Evolutionary conservation across 2,329 filamentous ascomycete species (phyloP), one percentile per base, ranked within the genome.

Genomic region (Biscogniauxia mediterranea): DNA sequence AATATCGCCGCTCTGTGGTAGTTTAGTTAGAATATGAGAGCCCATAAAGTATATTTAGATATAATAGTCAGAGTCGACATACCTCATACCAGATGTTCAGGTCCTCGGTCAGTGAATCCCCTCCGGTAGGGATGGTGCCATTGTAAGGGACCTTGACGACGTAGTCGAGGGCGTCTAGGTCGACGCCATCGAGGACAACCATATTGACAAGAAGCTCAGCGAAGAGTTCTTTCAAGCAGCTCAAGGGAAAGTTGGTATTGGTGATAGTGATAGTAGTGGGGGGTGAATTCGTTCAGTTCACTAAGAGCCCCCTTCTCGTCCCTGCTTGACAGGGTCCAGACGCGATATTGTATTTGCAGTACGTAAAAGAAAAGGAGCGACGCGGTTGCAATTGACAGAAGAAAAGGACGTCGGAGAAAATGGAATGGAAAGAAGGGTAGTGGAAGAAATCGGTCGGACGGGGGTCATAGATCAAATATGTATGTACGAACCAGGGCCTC

Each of bases 71-170:
- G 17, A 46, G 38, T 46, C 23, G 20, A 64, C 82, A 72, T 78
- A 89, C 87, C 78, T 90, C 83, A 73, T 94, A 94, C 81, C 85
- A 93, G 64, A 92, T 82, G 76, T 94, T 94, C 68, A 94, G 81
- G 73, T 94, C 81, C 66, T 90, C 79, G 1, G 79, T 79, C 62
- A 87, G 77, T 25, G 89, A 87, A 75, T 93, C 81, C 61, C 90
- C 90, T 66, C 91, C 90, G 7, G 84, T 86, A 21, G 79, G 75
- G 42, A 78, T 78, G 19, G 87, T 87, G 71, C 84, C 85, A 78
- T 92, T 91, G 78, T 88, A 91, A 21, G 83, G 78, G 49, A 84
- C 74, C 64, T 80, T 77, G 64, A 73, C 66, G 55, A 79, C 69
- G 68, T 83, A 83, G 70, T 79, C 73, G 60, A 80, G 72, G 51